Percentiles rank a stretch among this genome's conserved stretches.
These are phyloP conservation scores for Xylariaceae sp. DNA, from an alignment of 2,329 filamentous ascomycete species.

Conservation along the genomic window DNA sequence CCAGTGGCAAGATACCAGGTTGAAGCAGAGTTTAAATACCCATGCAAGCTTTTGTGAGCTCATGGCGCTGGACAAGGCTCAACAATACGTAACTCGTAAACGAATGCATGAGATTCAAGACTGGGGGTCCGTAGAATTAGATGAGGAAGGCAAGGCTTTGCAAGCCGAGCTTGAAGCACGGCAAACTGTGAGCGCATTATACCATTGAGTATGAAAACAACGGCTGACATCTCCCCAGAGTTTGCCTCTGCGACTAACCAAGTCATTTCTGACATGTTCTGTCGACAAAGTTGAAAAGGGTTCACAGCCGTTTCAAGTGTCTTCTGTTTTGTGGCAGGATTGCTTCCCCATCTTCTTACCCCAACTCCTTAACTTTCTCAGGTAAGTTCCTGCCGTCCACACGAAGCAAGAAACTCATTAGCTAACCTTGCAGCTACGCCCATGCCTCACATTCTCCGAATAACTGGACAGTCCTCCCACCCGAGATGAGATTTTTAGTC, in stretches of 20 bases:
- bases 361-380: constrained; percentile 82
- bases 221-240: constrained; percentile 48
- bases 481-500: constrained; percentile 79
- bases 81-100: constrained; percentile 76
- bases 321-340: constrained; percentile 84
- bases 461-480: constrained; percentile 80
- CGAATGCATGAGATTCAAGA: constrained; percentile 79
- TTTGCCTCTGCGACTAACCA: constrained; percentile 84
- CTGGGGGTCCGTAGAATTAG: constrained; percentile 80
- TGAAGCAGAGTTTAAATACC: constrained; percentile 73
- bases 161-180: constrained; percentile 81
- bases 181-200: constrained; percentile 60
- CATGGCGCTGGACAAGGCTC: constrained; percentile 80
- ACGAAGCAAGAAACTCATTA: constrained; percentile 18
- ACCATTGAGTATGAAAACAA: background rate
- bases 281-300: constrained; percentile 85
- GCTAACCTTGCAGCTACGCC: constrained; percentile 66
- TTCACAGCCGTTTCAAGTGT: constrained; percentile 75
- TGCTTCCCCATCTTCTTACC: constrained; percentile 84
- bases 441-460: constrained; percentile 88
- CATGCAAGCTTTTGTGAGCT: constrained; percentile 82
- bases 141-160: constrained; percentile 78
- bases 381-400: constrained; percentile 50
- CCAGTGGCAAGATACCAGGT: constrained; percentile 76
- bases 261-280: constrained; percentile 89